Evolutionary conservation across 1,139 yeast genomes (phyloP).

Genomic region (Yamadazyma triangularis): DNA sequence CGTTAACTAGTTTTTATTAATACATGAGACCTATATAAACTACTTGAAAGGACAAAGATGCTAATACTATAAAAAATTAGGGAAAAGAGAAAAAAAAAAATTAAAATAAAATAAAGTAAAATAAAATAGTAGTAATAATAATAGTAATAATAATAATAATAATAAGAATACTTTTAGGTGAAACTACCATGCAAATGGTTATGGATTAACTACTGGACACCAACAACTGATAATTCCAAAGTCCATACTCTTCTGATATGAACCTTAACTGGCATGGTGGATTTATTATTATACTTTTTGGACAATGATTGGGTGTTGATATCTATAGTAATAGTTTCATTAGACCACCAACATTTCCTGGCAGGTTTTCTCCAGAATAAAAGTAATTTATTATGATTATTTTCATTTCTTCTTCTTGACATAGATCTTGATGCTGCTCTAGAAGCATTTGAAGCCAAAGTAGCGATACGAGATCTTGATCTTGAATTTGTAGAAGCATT

Average conservation of each 20-base stretch:
- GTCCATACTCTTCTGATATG: constrained; percentile 86
- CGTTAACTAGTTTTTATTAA: no score
- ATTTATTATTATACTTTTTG: constrained; percentile 13
- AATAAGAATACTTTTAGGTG: no score
- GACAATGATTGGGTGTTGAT: constrained; percentile 29
- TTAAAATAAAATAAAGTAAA: no score
- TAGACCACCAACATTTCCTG: constrained; percentile 98
- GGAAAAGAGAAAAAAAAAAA: no score
- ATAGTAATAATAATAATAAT: no score
- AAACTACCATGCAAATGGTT: constrained; percentile 62
- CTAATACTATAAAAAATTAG: no score
- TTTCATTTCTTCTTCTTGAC: constrained; percentile 36
- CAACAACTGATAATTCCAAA: constrained; percentile 62
- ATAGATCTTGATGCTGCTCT: constrained; percentile 54
- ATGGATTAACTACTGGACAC: constrained; percentile 42
- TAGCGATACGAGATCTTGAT: constrained; percentile 38
- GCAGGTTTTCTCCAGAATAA: constrained; percentile 98
- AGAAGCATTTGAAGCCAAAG: constrained; percentile 38
- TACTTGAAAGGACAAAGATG: no score
- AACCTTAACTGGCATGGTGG: constrained; percentile 40
- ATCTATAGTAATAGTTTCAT: constrained; percentile 52
- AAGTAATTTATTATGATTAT: constrained; percentile 56
- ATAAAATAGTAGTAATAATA: no score
- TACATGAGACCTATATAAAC: not conserved
- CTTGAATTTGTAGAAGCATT: constrained; percentile 39